These are phyloP conservation scores for Candida piceae DNA, from an alignment of 805 yeast genomes.

Conservation along the genomic window DNA sequence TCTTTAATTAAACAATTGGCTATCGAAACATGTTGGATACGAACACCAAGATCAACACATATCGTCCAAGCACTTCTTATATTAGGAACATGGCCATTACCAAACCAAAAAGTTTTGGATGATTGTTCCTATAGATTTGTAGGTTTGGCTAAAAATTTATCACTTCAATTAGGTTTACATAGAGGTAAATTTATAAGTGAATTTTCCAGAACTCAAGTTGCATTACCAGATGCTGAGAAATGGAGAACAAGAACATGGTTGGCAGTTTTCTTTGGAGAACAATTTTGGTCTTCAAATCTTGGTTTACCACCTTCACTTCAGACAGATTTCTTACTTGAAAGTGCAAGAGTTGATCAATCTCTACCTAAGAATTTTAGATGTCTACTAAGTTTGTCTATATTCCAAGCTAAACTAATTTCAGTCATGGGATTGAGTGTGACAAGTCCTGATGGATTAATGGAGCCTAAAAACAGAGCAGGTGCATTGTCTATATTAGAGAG, in stretches of 20 bases:
- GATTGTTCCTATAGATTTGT: conserved; percentile 88
- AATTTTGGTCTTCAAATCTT: conserved; percentile 81
- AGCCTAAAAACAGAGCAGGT: conserved; percentile 76
- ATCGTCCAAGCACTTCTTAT: conserved; percentile 85
- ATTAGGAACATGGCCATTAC: conserved; percentile 88
- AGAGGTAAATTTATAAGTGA: conserved; percentile 89
- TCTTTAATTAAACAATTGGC: conserved; percentile 80
- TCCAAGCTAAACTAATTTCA: conserved; percentile 77
- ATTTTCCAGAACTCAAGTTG: conserved; percentile 83
- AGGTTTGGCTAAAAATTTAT: conserved; percentile 78
- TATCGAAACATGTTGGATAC: conserved; percentile 86
- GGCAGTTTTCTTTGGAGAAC: conserved; percentile 81
- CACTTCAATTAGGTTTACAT: conserved; percentile 84
- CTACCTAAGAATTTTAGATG: conserved; percentile 71
- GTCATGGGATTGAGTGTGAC: conserved; percentile 85
- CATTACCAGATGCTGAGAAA: conserved; percentile 83
- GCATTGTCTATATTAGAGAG: conserved; percentile 71
- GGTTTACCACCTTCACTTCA: conserved; percentile 86
- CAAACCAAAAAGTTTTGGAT: conserved; percentile 86
- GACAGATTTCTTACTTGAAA: conserved; percentile 77
- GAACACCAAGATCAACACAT: conserved; percentile 91
- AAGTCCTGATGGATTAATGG: conserved; percentile 84
- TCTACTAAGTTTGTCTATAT: conserved; percentile 66
- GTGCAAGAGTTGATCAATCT: conserved; percentile 60
- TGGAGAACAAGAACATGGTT: conserved; percentile 96